These are phyloP conservation scores for Hydnomerulius pinastri DNA, from an alignment of 768 basidiomycete genomes.

Conservation along the genomic window DNA sequence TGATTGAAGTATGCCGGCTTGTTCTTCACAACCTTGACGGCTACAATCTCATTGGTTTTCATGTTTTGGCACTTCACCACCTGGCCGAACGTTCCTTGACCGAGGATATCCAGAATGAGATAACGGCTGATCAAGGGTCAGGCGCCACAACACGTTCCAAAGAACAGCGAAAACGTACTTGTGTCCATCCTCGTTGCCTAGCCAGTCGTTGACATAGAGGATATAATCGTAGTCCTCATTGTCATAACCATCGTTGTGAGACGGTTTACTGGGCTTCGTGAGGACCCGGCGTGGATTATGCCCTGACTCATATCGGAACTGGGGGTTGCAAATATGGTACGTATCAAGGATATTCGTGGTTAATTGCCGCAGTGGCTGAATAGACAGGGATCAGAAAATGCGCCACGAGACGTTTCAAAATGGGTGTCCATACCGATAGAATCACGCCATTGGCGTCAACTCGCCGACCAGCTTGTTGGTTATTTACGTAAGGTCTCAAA, in stretches of 20 bases:
- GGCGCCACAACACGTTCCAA: slow-evolving; percentile 1
- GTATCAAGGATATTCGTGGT: slow-evolving; percentile 89
- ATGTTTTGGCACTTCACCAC: slow-evolving; percentile 99
- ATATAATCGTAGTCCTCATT: slow-evolving; percentile 99
- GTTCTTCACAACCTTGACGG: slow-evolving; percentile 99
- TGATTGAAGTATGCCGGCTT: slow-evolving; percentile 99
- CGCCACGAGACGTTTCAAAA: not conserved
- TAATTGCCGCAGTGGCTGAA: slow-evolving; percentile 62
- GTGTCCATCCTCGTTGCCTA: slow-evolving; percentile 93
- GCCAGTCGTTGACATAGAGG: slow-evolving; percentile 97
- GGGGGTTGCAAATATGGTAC: slow-evolving; percentile 91
- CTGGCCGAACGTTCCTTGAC: slow-evolving; percentile 98
- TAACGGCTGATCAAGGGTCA: slow-evolving; percentile 57
- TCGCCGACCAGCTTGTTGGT: slow-evolving; percentile 63
- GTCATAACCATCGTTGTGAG: slow-evolving; percentile 95
- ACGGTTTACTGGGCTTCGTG: slow-evolving; percentile 96
- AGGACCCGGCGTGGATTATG: slow-evolving; percentile 96
- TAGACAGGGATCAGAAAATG: slow-evolving; percentile 11
- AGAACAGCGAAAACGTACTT: slow-evolving; percentile 58
- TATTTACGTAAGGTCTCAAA: slow-evolving; percentile 72
- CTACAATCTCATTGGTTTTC: slow-evolving; percentile 98
- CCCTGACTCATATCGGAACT: slow-evolving; percentile 91
- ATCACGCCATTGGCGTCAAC: slow-evolving; percentile 76
- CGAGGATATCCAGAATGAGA: slow-evolving; percentile 95
- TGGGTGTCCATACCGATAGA: slow-evolving; percentile 67